Evolutionary conservation across 2,329 filamentous ascomycete species (phyloP).

Genomic region (Fusarium secorum): DNA sequence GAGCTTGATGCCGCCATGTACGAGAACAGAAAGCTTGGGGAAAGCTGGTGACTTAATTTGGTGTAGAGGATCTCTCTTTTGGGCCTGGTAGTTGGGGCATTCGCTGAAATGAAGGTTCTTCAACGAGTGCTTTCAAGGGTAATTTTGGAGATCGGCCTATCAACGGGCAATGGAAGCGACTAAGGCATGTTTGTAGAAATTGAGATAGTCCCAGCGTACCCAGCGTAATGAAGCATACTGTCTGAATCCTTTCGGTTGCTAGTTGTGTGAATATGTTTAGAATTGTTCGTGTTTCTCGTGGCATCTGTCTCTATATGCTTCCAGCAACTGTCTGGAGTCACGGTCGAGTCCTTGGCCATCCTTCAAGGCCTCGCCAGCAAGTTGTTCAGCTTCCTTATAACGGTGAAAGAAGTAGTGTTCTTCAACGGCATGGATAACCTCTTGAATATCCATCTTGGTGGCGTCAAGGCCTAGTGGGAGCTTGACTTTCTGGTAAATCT

Average conservation of each 20-base stretch:
- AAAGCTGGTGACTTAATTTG: background rate
- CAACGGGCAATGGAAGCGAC: background rate
- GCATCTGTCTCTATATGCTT: conserved; percentile 55
- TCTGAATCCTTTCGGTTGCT: background rate
- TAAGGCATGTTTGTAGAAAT: conserved; percentile 14
- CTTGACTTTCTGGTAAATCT: conserved; percentile 56
- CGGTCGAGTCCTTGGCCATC: conserved; percentile 50
- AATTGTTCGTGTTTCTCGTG: conserved; percentile 39
- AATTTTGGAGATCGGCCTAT: background rate
- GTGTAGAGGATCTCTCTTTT: background rate
- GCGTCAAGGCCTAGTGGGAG: conserved; percentile 51
- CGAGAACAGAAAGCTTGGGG: background rate
- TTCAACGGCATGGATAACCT: conserved; percentile 63
- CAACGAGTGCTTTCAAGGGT: background rate
- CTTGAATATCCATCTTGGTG: conserved; percentile 58
- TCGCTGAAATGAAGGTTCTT: background rate
- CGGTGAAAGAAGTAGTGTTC: conserved; percentile 64
- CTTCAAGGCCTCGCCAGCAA: conserved; percentile 50
- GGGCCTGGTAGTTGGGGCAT: background rate
- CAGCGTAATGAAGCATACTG: conserved; percentile 6
- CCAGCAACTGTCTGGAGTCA: conserved; percentile 53
- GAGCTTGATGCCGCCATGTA: background rate
- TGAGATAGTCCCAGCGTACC: background rate
- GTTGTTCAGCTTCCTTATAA: conserved; percentile 55
- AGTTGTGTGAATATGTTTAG: background rate